A percentile compares a stretch with the other conserved stretches of the same genome.
Evolutionary conservation across 1,284 basidiomycete species (phyloP).

Genomic region (Microbotryomycetes sp.): DNA sequence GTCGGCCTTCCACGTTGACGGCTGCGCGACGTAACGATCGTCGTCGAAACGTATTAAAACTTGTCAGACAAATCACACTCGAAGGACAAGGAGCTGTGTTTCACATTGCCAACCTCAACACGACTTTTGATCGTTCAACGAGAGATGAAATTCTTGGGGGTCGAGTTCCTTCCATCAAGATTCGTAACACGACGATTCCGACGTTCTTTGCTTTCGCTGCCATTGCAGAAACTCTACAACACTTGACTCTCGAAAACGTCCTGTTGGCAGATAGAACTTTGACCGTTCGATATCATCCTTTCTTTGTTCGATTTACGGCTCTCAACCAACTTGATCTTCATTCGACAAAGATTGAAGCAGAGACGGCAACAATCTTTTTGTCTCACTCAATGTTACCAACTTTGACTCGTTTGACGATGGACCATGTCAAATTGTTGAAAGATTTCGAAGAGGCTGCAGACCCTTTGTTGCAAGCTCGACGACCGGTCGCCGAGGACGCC

Average conservation of each 20-base stretch:
- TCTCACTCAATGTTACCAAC: not conserved
- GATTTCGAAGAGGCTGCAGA: not conserved
- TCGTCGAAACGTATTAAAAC: not conserved
- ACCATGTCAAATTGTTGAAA: not conserved
- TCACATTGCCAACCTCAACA: not conserved
- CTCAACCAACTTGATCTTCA: not conserved
- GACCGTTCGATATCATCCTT: not conserved
- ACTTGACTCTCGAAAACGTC: not conserved
- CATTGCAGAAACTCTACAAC: not conserved
- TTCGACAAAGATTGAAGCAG: not conserved
- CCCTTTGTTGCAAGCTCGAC: not conserved
- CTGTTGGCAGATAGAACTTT: not conserved
- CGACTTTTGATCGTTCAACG: not conserved
- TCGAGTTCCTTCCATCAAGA: not conserved
- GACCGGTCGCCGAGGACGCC: not conserved
- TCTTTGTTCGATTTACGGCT: not conserved
- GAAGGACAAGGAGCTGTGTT: not conserved
- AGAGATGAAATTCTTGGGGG: not conserved
- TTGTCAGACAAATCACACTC: not conserved
- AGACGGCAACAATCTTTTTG: not conserved
- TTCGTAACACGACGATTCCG: not conserved
- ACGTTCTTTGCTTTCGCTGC: not conserved
- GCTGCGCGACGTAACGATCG: not conserved
- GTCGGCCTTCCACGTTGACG: too few species aligned
- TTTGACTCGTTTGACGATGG: not conserved